Conservation (phyloP, 768 basidiomycete species). For the Boletus subparvulus region DNA sequence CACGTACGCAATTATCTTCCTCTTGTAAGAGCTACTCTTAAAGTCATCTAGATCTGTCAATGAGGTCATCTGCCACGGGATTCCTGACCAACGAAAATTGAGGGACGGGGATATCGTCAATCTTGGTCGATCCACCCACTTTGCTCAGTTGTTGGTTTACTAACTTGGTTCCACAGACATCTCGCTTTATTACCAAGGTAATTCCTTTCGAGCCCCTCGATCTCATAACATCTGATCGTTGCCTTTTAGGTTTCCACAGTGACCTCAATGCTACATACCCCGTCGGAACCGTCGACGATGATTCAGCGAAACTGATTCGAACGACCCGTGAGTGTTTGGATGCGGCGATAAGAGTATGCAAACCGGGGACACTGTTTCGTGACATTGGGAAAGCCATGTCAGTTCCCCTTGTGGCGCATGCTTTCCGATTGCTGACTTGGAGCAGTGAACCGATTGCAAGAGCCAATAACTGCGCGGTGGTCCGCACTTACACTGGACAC, state of each 20-base stretch:
- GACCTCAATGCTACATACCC: constrained; percentile 95
- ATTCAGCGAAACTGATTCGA: constrained; percentile 77
- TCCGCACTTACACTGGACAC: constrained; percentile 90
- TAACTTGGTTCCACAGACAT: constrained; percentile 53
- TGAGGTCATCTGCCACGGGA: constrained; percentile 96
- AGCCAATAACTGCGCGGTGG: constrained; percentile 82
- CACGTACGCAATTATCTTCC: constrained; percentile 58
- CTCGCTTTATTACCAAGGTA: constrained; percentile 76
- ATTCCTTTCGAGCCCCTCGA: constrained; percentile 8
- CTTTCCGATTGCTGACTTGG: constrained; percentile 11
- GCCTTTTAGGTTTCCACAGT: constrained; percentile 71
- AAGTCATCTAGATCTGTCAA: constrained; percentile 69
- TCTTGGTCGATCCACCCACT: constrained; percentile 55
- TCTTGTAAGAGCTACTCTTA: neutral
- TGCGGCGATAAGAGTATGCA: constrained; percentile 88
- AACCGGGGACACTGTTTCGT: constrained; percentile 87
- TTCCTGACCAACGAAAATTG: constrained; percentile 82
- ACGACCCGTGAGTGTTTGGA: constrained; percentile 83
- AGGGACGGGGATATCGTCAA: constrained; percentile 96
- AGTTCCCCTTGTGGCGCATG: constrained; percentile 31
- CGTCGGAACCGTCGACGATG: constrained; percentile 81
- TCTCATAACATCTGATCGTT: neutral
- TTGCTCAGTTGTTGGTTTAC: constrained; percentile 12
- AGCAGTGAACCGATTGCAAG: constrained; percentile 81
- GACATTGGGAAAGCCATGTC: constrained; percentile 87